Conservation (phyloP, 208 protist species). For the Trypanosoma vivax region DNA sequence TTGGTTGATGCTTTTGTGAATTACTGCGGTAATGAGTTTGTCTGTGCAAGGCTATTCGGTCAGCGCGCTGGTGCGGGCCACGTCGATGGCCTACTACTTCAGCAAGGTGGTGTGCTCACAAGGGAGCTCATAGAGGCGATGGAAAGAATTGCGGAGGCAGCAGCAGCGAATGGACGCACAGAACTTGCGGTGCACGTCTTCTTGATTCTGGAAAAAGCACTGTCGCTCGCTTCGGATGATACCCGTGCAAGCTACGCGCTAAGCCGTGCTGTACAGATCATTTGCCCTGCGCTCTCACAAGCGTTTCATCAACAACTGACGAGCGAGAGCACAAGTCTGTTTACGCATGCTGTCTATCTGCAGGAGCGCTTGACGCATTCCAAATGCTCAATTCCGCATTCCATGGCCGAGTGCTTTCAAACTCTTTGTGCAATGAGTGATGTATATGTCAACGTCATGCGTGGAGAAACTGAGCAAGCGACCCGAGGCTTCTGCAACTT, state of each 20-base stretch:
- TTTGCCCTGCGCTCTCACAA: slow-evolving; percentile 51
- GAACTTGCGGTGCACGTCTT: slow-evolving; percentile 55
- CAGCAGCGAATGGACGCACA: slow-evolving; percentile 34
- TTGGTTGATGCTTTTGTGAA: slow-evolving; percentile 56
- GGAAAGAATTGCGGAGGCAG: slow-evolving; percentile 42
- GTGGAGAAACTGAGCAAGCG: slow-evolving; percentile 34
- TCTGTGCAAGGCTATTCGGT: slow-evolving; percentile 56
- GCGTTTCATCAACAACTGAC: slow-evolving; percentile 46
- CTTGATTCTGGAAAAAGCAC: slow-evolving; percentile 24
- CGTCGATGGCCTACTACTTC: slow-evolving; percentile 31
- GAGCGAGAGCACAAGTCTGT: slow-evolving; percentile 28
- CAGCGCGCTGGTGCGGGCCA: slow-evolving; percentile 19
- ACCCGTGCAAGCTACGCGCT: slow-evolving; percentile 25
- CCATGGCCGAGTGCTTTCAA: slow-evolving; percentile 13
- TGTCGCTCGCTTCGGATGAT: slow-evolving; percentile 23
- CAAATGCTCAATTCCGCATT: not conserved
- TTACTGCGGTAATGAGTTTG: slow-evolving; percentile 51
- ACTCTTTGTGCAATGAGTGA: slow-evolving; percentile 56
- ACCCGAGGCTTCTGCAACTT: slow-evolving; percentile 40
- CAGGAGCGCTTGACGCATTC: slow-evolving; percentile 19
- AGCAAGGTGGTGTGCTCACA: slow-evolving; percentile 12
- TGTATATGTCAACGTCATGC: slow-evolving; percentile 28
- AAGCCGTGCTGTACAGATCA: slow-evolving; percentile 45
- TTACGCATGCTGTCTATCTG: slow-evolving; percentile 34
- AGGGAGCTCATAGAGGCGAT: slow-evolving; percentile 58